phyloP scores from a whole-genome alignment of 1,139 yeast species.

The Zhuliangozyma blackwelliae region DNA sequence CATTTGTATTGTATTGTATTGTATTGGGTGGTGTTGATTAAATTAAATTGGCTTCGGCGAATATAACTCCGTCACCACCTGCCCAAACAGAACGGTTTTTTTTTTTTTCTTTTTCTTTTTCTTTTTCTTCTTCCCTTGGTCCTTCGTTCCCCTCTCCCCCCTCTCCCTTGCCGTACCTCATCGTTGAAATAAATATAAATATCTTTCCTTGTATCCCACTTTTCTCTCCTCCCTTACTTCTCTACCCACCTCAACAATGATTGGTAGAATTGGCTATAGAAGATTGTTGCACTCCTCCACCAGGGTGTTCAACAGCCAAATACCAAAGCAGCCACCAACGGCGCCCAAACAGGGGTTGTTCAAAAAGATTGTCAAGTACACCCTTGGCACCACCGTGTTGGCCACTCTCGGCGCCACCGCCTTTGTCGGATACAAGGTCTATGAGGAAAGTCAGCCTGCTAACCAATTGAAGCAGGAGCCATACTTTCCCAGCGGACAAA shows the following conservation, averaged over 20 bases:
- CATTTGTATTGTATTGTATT: too few relatives aligned
- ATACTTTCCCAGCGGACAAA: conserved; percentile 61
- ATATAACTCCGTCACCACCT: conserved; percentile 1
- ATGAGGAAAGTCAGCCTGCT: conserved; percentile 58
- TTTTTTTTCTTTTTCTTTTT: too few relatives aligned
- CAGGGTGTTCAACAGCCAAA: conserved; percentile 10
- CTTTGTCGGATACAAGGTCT: conserved; percentile 52
- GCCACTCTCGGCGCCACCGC: conserved; percentile 37
- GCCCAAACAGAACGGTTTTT: too few relatives aligned
- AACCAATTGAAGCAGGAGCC: conserved; percentile 53
- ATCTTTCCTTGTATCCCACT: background rate
- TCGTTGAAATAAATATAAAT: too few relatives aligned
- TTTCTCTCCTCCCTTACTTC: background rate
- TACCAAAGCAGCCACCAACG: conserved; percentile 8
- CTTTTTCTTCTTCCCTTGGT: background rate
- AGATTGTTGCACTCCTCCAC: conserved; percentile 16
- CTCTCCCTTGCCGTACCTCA: background rate
- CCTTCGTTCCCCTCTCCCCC: background rate
- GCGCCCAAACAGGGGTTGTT: conserved; percentile 15
- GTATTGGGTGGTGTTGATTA: too few relatives aligned
- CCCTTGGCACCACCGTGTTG: conserved; percentile 25
- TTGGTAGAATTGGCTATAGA: conserved; percentile 12
- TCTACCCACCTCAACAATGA: conserved; percentile 1
- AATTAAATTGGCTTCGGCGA: background rate
- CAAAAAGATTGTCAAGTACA: conserved; percentile 25